Evolutionary conservation across 75 land plant genomes (phyloP).

Genomic region (Isoetes taiwanensis): DNA sequence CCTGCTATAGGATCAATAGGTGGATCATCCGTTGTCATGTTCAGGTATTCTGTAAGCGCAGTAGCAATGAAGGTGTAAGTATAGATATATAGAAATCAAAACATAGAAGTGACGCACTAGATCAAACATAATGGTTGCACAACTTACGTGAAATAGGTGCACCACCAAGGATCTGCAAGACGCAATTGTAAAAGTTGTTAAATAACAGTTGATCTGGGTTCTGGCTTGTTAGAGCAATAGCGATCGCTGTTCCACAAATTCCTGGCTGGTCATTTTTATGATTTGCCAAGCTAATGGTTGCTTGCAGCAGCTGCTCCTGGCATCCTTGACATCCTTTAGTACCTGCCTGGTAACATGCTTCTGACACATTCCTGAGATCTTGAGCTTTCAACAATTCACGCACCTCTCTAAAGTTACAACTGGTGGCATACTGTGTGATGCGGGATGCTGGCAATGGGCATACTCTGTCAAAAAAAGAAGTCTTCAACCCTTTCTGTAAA

Average conservation of each 20-base stretch:
- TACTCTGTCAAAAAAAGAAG: conserved; percentile 11
- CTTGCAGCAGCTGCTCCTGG: conserved; percentile 14
- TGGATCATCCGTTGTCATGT: background rate
- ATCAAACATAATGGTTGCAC: too few species aligned
- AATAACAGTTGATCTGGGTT: conserved; percentile 8
- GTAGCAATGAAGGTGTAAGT: too few species aligned
- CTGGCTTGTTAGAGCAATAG: conserved; percentile 23
- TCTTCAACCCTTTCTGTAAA: conserved; percentile 29
- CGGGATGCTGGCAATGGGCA: conserved; percentile 19
- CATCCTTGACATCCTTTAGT: conserved; percentile 13
- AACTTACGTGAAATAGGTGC: conserved; percentile 7
- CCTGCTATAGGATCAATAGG: background rate
- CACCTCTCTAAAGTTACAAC: conserved; percentile 5
- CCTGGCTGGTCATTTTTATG: conserved; percentile 20
- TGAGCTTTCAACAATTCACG: background rate
- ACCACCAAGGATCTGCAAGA: conserved; percentile 11
- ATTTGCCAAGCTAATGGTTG: conserved; percentile 20
- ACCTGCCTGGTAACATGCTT: conserved; percentile 3
- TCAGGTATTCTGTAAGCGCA: conserved; percentile 4
- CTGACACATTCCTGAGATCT: conserved; percentile 11
- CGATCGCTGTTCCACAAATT: conserved; percentile 19
- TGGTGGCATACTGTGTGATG: conserved; percentile 14
- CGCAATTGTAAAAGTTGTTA: conserved; percentile 19
- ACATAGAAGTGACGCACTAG: too few species aligned
- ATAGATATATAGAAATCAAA: too few species aligned